These are phyloP conservation scores for Pythium phragmitis DNA, from an alignment of 352 stramenopile species.

Conservation along the genomic window DNA sequence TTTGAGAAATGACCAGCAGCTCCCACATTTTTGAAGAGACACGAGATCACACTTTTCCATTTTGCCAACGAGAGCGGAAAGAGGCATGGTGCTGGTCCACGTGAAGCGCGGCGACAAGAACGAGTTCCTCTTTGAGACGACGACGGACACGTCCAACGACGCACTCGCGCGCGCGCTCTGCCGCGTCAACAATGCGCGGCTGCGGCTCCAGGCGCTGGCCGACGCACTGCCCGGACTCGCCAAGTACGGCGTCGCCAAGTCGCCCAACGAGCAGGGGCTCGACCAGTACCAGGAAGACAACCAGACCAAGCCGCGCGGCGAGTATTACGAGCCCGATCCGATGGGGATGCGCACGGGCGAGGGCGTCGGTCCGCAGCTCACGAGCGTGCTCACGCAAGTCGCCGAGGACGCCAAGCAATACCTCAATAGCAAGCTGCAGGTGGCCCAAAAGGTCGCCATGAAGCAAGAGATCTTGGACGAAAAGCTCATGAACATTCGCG, in stretches of 20 bases:
- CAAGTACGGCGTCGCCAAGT: constrained; percentile 86
- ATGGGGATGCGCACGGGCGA: constrained; percentile 87
- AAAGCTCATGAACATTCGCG: constrained; percentile 92
- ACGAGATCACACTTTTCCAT: constrained; percentile 1
- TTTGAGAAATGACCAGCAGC: neutral
- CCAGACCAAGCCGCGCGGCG: constrained; percentile 50
- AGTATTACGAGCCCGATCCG: constrained; percentile 87
- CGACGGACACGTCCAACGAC: constrained; percentile 73
- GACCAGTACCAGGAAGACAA: constrained; percentile 80
- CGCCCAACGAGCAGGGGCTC: constrained; percentile 78
- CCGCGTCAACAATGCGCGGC: constrained; percentile 76
- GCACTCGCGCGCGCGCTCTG: constrained; percentile 83
- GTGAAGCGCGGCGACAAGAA: constrained; percentile 88
- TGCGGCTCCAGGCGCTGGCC: constrained; percentile 68
- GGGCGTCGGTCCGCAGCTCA: constrained; percentile 80
- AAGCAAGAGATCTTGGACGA: constrained; percentile 75
- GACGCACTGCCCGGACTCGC: constrained; percentile 79
- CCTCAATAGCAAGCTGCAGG: constrained; percentile 66
- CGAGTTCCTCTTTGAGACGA: constrained; percentile 91
- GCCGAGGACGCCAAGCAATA: constrained; percentile 72
- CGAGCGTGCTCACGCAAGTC: constrained; percentile 74
- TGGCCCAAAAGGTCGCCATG: constrained; percentile 62
- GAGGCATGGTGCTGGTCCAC: constrained; percentile 86
- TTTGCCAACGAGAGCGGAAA: constrained; percentile 1
- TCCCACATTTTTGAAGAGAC: neutral